Percentiles rank a stretch among this genome's conserved stretches.
phyloP scores from a whole-genome alignment of 108 stramenopile genomes.

The Craspedostauros australis region DNA sequence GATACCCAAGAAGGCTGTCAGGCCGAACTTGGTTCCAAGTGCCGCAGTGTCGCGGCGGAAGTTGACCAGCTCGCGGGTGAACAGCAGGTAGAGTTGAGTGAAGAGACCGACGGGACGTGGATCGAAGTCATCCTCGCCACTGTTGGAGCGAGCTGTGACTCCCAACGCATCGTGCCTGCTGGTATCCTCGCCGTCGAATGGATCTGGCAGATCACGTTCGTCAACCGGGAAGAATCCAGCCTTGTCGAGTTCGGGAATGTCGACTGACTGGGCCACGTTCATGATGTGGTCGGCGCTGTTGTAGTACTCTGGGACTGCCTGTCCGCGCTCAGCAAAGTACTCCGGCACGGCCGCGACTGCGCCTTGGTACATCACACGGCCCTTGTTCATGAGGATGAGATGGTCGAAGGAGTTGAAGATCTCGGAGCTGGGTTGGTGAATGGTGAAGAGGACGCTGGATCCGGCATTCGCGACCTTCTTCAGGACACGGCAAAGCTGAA shows the following conservation, averaged over 20 bases:
- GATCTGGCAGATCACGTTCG: constrained; percentile 24
- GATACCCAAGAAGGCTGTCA: constrained; percentile 50
- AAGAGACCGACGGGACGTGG: constrained; percentile 24
- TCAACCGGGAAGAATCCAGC: constrained; percentile 50
- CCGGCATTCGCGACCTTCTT: constrained; percentile 78
- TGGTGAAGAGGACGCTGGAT: constrained; percentile 78
- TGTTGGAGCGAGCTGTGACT: constrained; percentile 14
- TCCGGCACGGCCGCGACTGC: constrained; percentile 31
- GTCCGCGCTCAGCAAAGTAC: constrained; percentile 40
- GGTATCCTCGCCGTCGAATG: constrained; percentile 21
- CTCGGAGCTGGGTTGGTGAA: constrained; percentile 86
- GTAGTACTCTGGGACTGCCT: constrained; percentile 62
- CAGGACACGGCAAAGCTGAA: constrained; percentile 68
- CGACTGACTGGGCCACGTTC: constrained; percentile 46
- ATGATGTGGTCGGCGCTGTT: constrained; percentile 83
- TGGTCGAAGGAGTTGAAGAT: constrained; percentile 78
- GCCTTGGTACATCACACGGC: constrained; percentile 70
- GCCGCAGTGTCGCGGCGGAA: constrained; percentile 44
- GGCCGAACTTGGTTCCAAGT: constrained; percentile 45
- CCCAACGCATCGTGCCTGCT: constrained; percentile 34
- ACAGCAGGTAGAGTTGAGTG: constrained; percentile 43
- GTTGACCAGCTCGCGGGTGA: constrained; percentile 49
- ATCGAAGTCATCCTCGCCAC: constrained; percentile 1
- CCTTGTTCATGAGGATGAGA: constrained; percentile 68
- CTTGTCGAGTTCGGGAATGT: constrained; percentile 30